phyloP scores from a whole-genome alignment of 345 rosid genomes.

The Pseudoturritis turrita region DNA sequence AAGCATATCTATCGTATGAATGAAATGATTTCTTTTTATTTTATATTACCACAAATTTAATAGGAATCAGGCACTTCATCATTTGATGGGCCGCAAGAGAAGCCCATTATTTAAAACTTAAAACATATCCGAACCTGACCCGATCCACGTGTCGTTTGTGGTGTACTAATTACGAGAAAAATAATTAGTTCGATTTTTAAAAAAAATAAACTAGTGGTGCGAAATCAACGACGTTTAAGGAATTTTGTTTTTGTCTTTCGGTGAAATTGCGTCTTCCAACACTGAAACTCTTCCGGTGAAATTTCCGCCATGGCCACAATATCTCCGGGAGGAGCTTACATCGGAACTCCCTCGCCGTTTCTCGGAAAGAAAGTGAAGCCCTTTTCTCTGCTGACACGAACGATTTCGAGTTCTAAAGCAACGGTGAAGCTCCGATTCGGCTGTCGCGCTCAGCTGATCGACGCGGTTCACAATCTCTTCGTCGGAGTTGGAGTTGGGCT shows the following conservation, averaged over 20 bases:
- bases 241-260: not conserved
- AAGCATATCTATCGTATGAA: too few species aligned
- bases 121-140: conserved; percentile 1
- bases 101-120: not conserved
- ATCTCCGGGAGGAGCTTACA: conserved; percentile 50
- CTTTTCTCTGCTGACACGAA: conserved; percentile 23
- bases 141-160: conserved; percentile 3
- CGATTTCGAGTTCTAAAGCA: conserved; percentile 26
- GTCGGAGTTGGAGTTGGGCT: conserved; percentile 96
- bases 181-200: not conserved
- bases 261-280: not conserved
- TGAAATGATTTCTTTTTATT: too few species aligned
- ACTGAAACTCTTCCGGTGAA: conserved; percentile 16
- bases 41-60: too few species aligned
- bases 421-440: conserved; percentile 32
- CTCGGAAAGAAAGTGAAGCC: conserved; percentile 57
- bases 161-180: not conserved
- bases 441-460: conserved; percentile 48
- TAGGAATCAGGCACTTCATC: not conserved
- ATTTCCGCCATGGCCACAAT: conserved; percentile 50
- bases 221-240: conserved; percentile 6
- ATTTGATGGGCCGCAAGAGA: not conserved
- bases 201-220: conserved; percentile 21
- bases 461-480: conserved; percentile 63
- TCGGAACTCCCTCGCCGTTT: conserved; percentile 50